phyloP scores from a whole-genome alignment of 257 asterid species.

The Verbascum thapsus region DNA sequence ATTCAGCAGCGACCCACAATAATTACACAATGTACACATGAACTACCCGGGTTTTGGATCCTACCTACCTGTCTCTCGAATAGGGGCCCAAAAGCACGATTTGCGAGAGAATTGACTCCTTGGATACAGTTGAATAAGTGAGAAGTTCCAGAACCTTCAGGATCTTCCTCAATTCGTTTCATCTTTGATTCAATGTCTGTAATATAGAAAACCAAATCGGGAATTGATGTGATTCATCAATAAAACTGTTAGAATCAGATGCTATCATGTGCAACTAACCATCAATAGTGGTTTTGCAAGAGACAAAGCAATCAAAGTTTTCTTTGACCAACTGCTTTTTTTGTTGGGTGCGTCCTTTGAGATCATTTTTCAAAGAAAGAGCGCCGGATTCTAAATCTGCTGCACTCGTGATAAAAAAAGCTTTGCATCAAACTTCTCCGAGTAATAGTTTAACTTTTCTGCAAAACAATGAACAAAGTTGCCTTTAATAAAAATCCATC shows the following conservation, averaged over 20 bases:
- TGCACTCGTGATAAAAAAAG: slow-evolving; percentile 88
- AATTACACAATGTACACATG: slow-evolving; percentile 20
- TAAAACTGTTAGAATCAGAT: slow-evolving; percentile 7
- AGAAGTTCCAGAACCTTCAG: slow-evolving; percentile 94
- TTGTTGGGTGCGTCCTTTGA: slow-evolving; percentile 94
- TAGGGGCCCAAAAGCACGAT: slow-evolving; percentile 91
- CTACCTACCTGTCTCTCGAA: slow-evolving; percentile 95
- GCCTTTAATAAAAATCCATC: no score
- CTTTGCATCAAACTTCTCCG: slow-evolving; percentile 86
- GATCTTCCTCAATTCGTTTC: slow-evolving; percentile 96
- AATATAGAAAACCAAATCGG: slow-evolving; percentile 28
- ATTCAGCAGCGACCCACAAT: slow-evolving; percentile 26
- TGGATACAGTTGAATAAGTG: slow-evolving; percentile 78
- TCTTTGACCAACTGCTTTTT: slow-evolving; percentile 96
- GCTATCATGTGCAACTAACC: slow-evolving; percentile 55
- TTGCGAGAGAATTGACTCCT: slow-evolving; percentile 81
- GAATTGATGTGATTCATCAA: slow-evolving; percentile 23
- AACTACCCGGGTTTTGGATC: slow-evolving; percentile 29
- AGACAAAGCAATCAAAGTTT: slow-evolving; percentile 97
- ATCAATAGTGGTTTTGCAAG: slow-evolving; percentile 98
- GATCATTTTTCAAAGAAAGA: slow-evolving; percentile 78
- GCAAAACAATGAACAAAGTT: slow-evolving; percentile 46
- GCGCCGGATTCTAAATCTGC: slow-evolving; percentile 90
- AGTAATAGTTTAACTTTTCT: slow-evolving; percentile 85
- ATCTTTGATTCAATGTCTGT: slow-evolving; percentile 93